A percentile compares a stretch with the other conserved stretches of the same genome.
Evolutionary conservation across 2,329 filamentous ascomycete species (phyloP).

Genomic region (Diaporthe vexans): DNA sequence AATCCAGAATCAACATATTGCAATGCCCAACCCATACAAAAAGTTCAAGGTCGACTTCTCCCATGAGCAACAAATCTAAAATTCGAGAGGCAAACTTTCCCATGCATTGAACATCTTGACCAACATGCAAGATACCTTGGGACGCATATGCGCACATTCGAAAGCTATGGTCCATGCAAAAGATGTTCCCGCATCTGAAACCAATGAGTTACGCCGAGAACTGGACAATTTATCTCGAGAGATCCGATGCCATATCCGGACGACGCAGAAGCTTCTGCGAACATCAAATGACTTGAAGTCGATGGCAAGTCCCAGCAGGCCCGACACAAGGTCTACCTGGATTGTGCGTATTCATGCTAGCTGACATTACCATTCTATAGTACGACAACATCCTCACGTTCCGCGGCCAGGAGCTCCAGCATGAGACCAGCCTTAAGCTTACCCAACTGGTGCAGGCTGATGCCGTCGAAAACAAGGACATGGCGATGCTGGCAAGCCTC

Average conservation of each 20-base stretch:
- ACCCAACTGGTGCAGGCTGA: slow-evolving; percentile 1
- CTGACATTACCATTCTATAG: neutral
- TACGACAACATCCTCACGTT: slow-evolving; percentile 18
- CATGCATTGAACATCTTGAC: slow-evolving; percentile 9
- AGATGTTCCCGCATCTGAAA: neutral
- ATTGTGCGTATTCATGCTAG: neutral
- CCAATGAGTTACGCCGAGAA: neutral
- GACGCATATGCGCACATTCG: neutral
- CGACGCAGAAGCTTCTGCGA: neutral
- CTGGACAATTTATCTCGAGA: neutral
- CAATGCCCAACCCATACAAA: slow-evolving; percentile 20
- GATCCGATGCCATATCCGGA: neutral
- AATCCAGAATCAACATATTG: neutral
- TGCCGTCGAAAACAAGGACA: slow-evolving; percentile 17
- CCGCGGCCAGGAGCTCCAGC: slow-evolving; percentile 1
- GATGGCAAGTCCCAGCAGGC: neutral
- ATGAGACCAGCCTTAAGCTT: slow-evolving; percentile 16
- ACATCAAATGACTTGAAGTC: slow-evolving; percentile 4
- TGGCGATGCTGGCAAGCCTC: slow-evolving; percentile 14
- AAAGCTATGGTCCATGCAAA: neutral
- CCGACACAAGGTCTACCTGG: neutral
- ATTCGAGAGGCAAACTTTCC: slow-evolving; percentile 20
- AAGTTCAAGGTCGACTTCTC: slow-evolving; percentile 23
- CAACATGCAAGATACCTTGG: neutral
- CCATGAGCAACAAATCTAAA: slow-evolving; percentile 16